Base-by-base conservation (phyloP, 257 asterid species). In the Lycium barbarum region DNA sequence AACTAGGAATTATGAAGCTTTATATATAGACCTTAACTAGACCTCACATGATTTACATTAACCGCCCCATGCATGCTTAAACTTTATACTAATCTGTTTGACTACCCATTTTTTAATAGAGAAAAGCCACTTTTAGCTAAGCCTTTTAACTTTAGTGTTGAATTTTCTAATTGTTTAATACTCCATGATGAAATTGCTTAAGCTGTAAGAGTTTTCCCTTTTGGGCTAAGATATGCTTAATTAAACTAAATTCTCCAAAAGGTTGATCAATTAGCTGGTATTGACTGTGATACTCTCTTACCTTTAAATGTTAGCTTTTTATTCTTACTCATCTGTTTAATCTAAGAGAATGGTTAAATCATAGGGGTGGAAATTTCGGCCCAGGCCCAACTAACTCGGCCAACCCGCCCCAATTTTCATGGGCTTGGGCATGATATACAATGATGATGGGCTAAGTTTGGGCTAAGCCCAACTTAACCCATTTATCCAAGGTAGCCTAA, bases 41-140 rank as follows among this genome's bases (percentile, higher is more conserved):
- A 49, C 45, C 81, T 51, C 59, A 74, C 81, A 74, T 49, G 81
- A 74, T 74, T 20, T 7, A 49, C 62, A 74, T 40, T 74, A 20
- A 12, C 62, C 57, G 11, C 45, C 81, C 45, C 62, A 51, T 51
- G 81, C 45, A 49, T 49, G 20, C 2, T 51, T 72, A n/a, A 18
- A 72, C 55, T n/a, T 43, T 65, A 65, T 20, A 22, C 22, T 22
- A 8, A 61, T 63, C 36, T 62, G 15, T 63, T 63, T 63, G 38
- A 22, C 70, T 6, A 3, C 17, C 35, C 49, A 35, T 13, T 65
- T 18, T 26, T 65, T 65, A 26, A 65, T 10, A 10, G 11, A 17
- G 43, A 5, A 65, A 40, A 65, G 14, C 2, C 8, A 11, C 72
- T 20, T 8, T n/a, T 3, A 2, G 3, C 33, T 17, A 59, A 59